A percentile compares a stretch with the other conserved stretches of the same genome.
These are phyloP conservation scores for Acanthamoeba castellanii DNA, from an alignment of 208 protist species.

Conservation along the genomic window DNA sequence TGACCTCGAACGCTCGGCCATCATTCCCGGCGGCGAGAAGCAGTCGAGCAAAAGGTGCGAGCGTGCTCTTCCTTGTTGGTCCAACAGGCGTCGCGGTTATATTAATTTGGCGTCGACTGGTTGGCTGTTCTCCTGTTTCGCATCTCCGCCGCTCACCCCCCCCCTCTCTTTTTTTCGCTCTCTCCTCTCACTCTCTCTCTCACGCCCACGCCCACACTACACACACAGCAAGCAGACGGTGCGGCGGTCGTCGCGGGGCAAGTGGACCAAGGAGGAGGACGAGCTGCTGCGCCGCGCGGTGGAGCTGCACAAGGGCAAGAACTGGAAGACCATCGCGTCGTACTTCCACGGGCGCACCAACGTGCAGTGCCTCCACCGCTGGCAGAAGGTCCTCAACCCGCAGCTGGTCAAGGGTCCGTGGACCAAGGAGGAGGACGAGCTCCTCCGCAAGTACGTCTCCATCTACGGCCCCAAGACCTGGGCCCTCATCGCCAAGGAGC, in stretches of 20 bases:
- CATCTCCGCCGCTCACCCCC: too few species aligned
- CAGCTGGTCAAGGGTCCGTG: slow-evolving; percentile 81
- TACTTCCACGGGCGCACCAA: slow-evolving; percentile 83
- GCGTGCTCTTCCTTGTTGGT: background rate
- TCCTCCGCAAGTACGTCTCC: slow-evolving; percentile 73
- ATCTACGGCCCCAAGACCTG: slow-evolving; percentile 79
- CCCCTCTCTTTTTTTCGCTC: too few species aligned
- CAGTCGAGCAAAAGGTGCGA: background rate
- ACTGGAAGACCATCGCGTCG: slow-evolving; percentile 88
- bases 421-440: slow-evolving; percentile 81
- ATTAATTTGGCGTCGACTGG: background rate
- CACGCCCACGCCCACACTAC: too few species aligned
- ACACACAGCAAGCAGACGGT: background rate
- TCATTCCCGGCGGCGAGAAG: background rate
- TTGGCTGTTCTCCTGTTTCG: background rate
- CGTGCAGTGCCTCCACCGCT: slow-evolving; percentile 87
- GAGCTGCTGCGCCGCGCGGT: slow-evolving; percentile 51
- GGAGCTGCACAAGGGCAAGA: slow-evolving; percentile 42
- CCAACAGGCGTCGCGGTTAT: too few species aligned
- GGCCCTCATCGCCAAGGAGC: slow-evolving; percentile 79
- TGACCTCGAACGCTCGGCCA: background rate
- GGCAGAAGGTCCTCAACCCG: slow-evolving; percentile 89
- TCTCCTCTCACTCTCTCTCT: too few species aligned
- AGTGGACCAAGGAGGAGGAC: slow-evolving; percentile 77
- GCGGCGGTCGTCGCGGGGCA: background rate